Conservation (phyloP, 345 rosid genomes). For the Nasturtium officinale region DNA sequence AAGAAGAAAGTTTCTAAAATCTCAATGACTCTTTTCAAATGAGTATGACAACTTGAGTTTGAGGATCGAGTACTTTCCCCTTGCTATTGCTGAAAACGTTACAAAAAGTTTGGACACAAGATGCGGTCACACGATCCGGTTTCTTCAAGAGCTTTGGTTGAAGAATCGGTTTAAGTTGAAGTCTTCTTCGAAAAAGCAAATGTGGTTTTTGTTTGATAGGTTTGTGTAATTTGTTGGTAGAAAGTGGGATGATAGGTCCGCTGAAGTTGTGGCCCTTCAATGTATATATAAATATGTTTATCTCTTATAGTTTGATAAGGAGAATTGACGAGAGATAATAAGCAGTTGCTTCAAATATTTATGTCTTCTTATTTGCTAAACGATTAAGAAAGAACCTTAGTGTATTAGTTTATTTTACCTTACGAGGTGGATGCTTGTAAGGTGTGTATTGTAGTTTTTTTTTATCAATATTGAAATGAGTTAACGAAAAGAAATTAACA, state of each 20-base stretch:
- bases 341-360: too few species aligned
- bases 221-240: constrained; percentile 26
- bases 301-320: neutral
- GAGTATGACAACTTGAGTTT: constrained; percentile 11
- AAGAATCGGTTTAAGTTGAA: constrained; percentile 17
- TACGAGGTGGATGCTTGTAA: too few species aligned
- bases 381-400: too few species aligned
- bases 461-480: neutral
- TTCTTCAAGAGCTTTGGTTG: constrained; percentile 32
- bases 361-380: too few species aligned
- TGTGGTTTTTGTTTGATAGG: neutral
- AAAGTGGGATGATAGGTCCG: constrained; percentile 6
- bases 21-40: constrained; percentile 47
- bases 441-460: too few species aligned
- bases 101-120: neutral
- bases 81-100: neutral
- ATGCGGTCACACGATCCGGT: neutral
- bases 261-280: constrained; percentile 1
- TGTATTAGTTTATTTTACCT: too few species aligned
- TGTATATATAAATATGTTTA: neutral
- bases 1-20: constrained; percentile 50
- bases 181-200: neutral
- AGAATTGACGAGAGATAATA: neutral
- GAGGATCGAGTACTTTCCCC: neutral
- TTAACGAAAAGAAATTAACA: neutral